These are phyloP conservation scores for Veloboletus limbatus DNA, from an alignment of 1,284 basidiomycete genomes.

Conservation along the genomic window DNA sequence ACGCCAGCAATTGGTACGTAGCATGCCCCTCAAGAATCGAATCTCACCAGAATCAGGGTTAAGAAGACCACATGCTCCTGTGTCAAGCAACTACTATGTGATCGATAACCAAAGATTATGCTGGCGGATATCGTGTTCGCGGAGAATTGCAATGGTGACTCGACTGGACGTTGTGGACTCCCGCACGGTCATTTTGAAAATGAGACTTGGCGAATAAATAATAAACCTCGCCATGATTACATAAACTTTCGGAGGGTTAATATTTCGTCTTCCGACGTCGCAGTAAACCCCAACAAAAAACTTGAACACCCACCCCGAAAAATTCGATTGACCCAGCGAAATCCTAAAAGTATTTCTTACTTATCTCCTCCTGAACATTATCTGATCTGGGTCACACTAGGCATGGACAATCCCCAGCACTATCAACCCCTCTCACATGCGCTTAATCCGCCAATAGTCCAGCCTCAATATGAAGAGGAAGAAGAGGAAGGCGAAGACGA, in stretches of 20 bases:
- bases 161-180: slow-evolving; percentile 11
- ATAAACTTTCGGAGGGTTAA: slow-evolving; percentile 28
- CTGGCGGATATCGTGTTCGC: slow-evolving; percentile 40
- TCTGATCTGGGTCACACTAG: slow-evolving; percentile 18
- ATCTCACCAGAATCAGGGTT: no score
- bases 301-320: slow-evolving; percentile 32
- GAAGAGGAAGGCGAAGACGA: slow-evolving; percentile 65
- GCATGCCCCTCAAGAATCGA: no score
- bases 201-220: no score
- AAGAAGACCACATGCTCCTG: no score
- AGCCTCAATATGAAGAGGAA: slow-evolving; percentile 35
- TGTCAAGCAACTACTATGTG: no score
- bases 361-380: slow-evolving; percentile 27
- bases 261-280: slow-evolving; percentile 25
- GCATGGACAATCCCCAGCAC: slow-evolving; percentile 73
- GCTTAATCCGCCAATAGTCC: slow-evolving; percentile 53
- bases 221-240: no score
- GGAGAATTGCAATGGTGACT: slow-evolving; percentile 28
- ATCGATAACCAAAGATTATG: not conserved
- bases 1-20: no score
- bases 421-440: slow-evolving; percentile 79
- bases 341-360: slow-evolving; percentile 22
- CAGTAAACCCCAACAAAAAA: slow-evolving; percentile 32
- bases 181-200: no score
- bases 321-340: slow-evolving; percentile 35